Evolutionary conservation across 148 eudicot genomes (phyloP), one percentile per base, ranked within the genome.

Genomic region (Chenopodium formosanum): DNA sequence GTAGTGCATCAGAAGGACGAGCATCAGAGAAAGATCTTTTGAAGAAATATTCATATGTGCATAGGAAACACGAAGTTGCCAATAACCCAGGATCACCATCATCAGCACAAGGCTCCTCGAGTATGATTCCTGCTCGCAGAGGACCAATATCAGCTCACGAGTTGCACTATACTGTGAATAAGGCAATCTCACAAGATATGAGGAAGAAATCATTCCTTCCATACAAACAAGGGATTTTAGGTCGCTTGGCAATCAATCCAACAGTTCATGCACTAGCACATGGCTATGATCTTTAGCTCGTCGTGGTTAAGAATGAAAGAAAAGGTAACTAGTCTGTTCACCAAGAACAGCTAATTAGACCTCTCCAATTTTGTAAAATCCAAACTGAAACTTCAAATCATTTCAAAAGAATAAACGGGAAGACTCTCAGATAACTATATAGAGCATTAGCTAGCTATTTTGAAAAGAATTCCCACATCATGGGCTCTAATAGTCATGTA

Each of bases 1-100:
- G 98, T 13, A 94, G 94, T 75, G 93, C 93, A 58, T 94, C 98
- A 17, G 98, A 94, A 23, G 98, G 98, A 8, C 81, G 93, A 74
- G 91, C 94, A 37, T 40, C 84, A 6, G 90, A 89, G 14, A 89
- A 85, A 73, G 91, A 90, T 62, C 92, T 92, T 11, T 46, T 90
- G 69, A 93, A 79, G 84, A 93, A 88, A 70, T 88, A 91, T 80
- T 82, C 90, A 27, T 77, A 85, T 5, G 16, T 81, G 67, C 58
- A 77, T 6, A 44, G 75, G 52, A 72, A 72, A 67, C 75, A 74
- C n/a, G 80, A 84, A 58, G 73, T 34, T 31, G 40, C 25, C 29
- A 69, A 69, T 32, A 73, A 47, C 76, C 6, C 62, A 2, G 58
- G 46, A 20, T 40, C 56, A 56, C 32, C 50, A 53, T 52, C 50